phyloP scores from a whole-genome alignment of 768 basidiomycete genomes.

The Clavulina sp. region DNA sequence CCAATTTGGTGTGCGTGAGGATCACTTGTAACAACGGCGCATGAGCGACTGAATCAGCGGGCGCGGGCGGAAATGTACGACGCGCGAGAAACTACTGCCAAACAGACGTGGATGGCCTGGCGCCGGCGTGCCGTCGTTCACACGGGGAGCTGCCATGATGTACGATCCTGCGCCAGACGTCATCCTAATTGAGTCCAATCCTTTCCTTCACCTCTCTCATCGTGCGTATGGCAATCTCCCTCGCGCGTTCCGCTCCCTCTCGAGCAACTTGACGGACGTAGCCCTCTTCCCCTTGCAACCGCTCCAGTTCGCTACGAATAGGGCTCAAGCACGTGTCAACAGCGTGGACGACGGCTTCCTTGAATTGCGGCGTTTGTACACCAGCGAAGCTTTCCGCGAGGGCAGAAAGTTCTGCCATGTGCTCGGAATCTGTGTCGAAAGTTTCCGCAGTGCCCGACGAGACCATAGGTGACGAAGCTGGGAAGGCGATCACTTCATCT shows the following conservation, averaged over 20 bases:
- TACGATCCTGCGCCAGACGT: no score
- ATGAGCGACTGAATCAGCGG: no score
- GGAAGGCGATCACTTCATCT: constrained; percentile 18
- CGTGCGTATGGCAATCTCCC: constrained; percentile 38
- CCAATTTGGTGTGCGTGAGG: no score
- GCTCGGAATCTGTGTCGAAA: constrained; percentile 25
- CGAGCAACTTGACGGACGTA: constrained; percentile 47
- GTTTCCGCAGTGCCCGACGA: not conserved
- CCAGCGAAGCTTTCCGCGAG: not conserved
- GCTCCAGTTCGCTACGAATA: constrained; percentile 54
- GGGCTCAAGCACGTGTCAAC: constrained; percentile 46
- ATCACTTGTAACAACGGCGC: no score
- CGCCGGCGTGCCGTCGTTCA: no score
- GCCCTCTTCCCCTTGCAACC: constrained; percentile 36
- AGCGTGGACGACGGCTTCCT: constrained; percentile 55
- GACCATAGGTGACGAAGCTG: not conserved
- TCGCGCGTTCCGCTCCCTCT: constrained; percentile 47
- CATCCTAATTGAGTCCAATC: constrained; percentile 47
- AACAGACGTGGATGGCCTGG: no score
- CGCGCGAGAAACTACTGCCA: no score
- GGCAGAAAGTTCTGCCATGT: constrained; percentile 31
- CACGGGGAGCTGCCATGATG: no score
- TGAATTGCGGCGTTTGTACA: constrained; percentile 16
- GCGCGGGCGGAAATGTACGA: no score
- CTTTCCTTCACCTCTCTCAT: constrained; percentile 47